Evolutionary conservation across 257 asterid species (phyloP).

Genomic region (Solanum pimpinellifolium): DNA sequence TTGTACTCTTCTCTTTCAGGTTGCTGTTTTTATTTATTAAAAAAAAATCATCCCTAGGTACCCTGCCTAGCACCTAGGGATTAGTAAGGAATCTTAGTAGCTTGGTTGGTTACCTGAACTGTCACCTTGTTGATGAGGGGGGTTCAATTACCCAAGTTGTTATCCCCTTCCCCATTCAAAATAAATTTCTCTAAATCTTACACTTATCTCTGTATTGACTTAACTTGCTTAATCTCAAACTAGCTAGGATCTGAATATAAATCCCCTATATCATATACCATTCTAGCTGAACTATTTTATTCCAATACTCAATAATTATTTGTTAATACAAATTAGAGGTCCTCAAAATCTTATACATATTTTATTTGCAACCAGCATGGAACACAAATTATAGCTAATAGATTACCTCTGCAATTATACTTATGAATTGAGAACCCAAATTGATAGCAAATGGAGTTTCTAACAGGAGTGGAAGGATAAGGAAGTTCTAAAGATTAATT

Average conservation of each 20-base stretch:
- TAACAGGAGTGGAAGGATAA: background rate
- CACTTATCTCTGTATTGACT: background rate
- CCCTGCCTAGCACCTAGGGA: background rate
- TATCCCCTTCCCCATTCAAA: background rate
- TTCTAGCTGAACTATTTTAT: background rate
- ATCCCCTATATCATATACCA: background rate
- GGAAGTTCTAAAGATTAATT: background rate
- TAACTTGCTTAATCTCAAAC: background rate
- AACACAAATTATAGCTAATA: background rate
- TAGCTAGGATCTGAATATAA: background rate
- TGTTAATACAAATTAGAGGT: background rate
- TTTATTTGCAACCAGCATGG: background rate
- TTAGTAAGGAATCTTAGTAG: background rate
- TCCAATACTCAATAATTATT: background rate
- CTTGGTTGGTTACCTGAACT: background rate
- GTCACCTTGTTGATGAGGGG: background rate
- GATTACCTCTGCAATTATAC: background rate
- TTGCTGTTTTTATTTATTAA: background rate
- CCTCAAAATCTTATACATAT: background rate
- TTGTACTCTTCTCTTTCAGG: background rate
- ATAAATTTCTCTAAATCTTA: background rate
- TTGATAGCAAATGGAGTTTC: background rate
- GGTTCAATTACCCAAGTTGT: background rate
- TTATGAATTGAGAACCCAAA: background rate
- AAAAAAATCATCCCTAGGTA: background rate